phyloP scores from a whole-genome alignment of 768 basidiomycete species.

The Rhodotorula paludigena region DNA sequence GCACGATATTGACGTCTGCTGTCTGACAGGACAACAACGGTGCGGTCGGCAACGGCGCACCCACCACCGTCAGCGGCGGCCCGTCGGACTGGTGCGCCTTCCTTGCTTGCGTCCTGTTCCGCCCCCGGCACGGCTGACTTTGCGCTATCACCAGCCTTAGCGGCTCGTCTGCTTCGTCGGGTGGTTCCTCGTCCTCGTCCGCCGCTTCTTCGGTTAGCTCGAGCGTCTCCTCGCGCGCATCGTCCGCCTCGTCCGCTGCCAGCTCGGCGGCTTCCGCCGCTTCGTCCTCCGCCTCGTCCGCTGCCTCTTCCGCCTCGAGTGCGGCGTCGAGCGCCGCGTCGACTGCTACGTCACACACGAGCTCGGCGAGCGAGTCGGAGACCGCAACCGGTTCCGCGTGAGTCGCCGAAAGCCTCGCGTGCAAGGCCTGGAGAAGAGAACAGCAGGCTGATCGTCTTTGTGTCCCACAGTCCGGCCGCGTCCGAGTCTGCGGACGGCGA shows the following conservation, averaged over 20 bases:
- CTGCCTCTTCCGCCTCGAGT: background rate
- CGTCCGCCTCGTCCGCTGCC: background rate
- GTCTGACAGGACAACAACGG: background rate
- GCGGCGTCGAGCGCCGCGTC: background rate
- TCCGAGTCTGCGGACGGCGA: background rate
- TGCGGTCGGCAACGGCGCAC: background rate
- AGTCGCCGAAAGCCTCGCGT: background rate
- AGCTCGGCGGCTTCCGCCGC: background rate
- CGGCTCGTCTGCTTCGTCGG: background rate
- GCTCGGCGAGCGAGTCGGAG: background rate
- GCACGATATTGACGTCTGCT: accelerated
- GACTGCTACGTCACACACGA: background rate
- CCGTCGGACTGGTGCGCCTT: background rate
- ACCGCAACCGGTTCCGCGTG: background rate
- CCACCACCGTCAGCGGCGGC: background rate
- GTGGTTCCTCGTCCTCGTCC: background rate
- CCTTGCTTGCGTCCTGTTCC: background rate
- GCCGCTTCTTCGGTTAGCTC: background rate
- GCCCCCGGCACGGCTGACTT: too few species aligned
- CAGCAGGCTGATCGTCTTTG: too few species aligned
- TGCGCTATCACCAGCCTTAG: background rate
- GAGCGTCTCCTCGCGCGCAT: background rate
- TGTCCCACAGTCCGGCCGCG: background rate
- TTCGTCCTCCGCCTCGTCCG: background rate
- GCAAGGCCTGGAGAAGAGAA: background rate